phyloP scores from a whole-genome alignment of 202 grass and related monocot species.

The Panicum virgatum region DNA sequence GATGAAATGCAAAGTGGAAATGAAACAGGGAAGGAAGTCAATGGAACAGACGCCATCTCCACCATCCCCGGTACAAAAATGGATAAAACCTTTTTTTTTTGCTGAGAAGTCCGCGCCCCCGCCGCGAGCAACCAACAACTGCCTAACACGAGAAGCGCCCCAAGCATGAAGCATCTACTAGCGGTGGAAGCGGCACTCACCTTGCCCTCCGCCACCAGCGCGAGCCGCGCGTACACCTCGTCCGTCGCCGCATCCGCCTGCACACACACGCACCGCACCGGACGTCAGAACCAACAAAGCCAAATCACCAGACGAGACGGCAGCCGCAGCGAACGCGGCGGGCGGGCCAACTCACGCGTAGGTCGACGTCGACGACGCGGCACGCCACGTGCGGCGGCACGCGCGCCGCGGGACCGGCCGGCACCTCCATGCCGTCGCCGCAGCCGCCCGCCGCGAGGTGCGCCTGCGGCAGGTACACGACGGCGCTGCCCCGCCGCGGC shows the following conservation, averaged over 20 bases:
- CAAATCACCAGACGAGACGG: background rate
- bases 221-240: conserved; percentile 85
- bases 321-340: background rate
- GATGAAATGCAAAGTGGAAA: conserved; percentile 1
- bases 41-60: background rate
- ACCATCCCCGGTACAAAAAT: background rate
- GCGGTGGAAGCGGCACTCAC: conserved; percentile 25
- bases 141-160: background rate
- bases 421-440: background rate
- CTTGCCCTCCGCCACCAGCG: conserved; percentile 57
- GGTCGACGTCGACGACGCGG: conserved; percentile 79
- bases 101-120: background rate
- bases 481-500: conserved; percentile 65
- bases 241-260: conserved; percentile 88
- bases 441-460: conserved; percentile 56
- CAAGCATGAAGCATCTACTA: background rate
- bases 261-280: background rate
- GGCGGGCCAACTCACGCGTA: conserved; percentile 59
- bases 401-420: background rate
- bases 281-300: background rate
- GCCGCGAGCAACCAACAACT: background rate
- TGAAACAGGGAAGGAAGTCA: background rate
- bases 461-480: conserved; percentile 91
- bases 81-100: background rate
- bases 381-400: conserved; percentile 68